Evolutionary conservation across 257 asterid species (phyloP).

Genomic region (Cynanchum wilfordii): DNA sequence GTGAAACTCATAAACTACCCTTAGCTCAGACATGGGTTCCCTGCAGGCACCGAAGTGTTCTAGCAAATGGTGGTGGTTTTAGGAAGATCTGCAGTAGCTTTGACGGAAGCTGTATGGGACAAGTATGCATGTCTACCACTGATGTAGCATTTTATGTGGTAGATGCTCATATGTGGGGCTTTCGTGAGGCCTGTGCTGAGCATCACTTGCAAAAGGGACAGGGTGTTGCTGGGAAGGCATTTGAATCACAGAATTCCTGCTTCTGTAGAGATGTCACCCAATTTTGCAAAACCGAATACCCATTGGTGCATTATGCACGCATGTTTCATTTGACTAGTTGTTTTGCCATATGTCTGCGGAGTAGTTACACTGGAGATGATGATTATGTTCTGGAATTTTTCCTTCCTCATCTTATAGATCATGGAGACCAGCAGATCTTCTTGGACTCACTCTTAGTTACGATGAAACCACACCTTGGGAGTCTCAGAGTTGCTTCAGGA

Average conservation of each 20-base stretch:
- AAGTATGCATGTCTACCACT: constrained; percentile 81
- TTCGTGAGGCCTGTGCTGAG: constrained; percentile 85
- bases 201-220: constrained; percentile 90
- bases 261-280: constrained; percentile 64
- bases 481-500: constrained; percentile 84
- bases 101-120: constrained; percentile 95
- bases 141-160: constrained; percentile 79
- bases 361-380: constrained; percentile 76
- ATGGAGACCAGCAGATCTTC: constrained; percentile 46
- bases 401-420: constrained; percentile 45
- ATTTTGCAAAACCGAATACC: constrained; percentile 82
- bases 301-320: constrained; percentile 89
- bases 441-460: constrained; percentile 65
- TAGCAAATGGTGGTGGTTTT: constrained; percentile 78
- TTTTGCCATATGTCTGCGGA: constrained; percentile 71
- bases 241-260: constrained; percentile 49
- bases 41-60: constrained; percentile 72
- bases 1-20: constrained; percentile 80
- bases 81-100: constrained; percentile 89
- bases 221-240: constrained; percentile 89
- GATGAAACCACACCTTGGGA: constrained; percentile 69
- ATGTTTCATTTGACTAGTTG: constrained; percentile 67
- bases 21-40: constrained; percentile 98
- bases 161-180: constrained; percentile 87
- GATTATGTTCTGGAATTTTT: constrained; percentile 76